These are phyloP conservation scores for Wickerhamiella azymoides DNA, from an alignment of 805 yeast species.

Conservation along the genomic window DNA sequence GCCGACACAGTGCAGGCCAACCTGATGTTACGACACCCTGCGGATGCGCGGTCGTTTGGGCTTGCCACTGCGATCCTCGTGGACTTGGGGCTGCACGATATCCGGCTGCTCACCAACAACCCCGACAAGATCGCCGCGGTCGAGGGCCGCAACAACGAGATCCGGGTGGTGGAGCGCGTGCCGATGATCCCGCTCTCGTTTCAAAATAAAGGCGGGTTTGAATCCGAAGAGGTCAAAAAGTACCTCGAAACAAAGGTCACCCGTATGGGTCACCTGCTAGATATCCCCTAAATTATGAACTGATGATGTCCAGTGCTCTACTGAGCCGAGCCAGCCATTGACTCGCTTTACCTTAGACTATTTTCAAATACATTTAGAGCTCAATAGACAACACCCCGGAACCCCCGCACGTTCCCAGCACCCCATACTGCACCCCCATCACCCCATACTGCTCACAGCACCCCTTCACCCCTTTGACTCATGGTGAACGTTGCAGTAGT, in stretches of 20 bases:
- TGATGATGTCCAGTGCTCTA: no score
- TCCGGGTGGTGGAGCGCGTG: constrained; percentile 72
- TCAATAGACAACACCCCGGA: no score
- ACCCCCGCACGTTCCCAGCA: no score
- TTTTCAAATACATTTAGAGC: no score
- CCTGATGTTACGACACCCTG: constrained; percentile 84
- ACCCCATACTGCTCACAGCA: no score
- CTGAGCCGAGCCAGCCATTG: no score
- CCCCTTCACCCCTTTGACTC: background rate
- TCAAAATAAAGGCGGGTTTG: constrained; percentile 57
- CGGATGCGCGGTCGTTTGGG: constrained; percentile 90
- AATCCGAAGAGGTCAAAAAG: constrained; percentile 79
- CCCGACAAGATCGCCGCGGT: constrained; percentile 95
- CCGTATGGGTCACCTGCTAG: constrained; percentile 90
- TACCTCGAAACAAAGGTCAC: constrained; percentile 88
- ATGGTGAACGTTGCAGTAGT: constrained; percentile 47
- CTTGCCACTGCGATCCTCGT: constrained; percentile 84
- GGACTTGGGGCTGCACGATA: constrained; percentile 62
- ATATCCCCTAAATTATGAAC: constrained; percentile 18
- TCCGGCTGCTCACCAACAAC: constrained; percentile 78
- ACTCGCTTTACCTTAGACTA: no score
- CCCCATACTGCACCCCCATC: no score
- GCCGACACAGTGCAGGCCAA: constrained; percentile 98
- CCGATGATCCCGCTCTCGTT: constrained; percentile 97
- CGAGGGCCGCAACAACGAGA: constrained; percentile 65